Evolutionary conservation across 768 basidiomycete genomes (phyloP).

Genomic region (Tricholoma flavovirens): DNA sequence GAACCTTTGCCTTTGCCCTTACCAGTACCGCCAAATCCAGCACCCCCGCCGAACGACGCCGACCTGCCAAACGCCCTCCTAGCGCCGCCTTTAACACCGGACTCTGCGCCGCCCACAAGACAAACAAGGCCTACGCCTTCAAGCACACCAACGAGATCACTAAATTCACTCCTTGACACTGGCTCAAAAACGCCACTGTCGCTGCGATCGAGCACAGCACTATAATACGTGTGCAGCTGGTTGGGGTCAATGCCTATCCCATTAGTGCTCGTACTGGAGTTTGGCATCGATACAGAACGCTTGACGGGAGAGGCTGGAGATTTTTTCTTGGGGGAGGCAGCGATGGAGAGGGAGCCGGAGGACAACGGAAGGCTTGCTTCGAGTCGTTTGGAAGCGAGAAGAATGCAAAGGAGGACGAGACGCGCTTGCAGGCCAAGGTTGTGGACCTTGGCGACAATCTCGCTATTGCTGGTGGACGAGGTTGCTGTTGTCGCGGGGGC

Average conservation of each 20-base stretch:
- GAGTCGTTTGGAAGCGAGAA: slow-evolving; percentile 60
- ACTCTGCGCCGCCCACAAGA: slow-evolving; percentile 10
- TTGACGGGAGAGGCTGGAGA: slow-evolving; percentile 43
- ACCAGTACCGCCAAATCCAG: slow-evolving; percentile 29
- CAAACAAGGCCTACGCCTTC: slow-evolving; percentile 61
- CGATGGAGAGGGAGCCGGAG: slow-evolving; percentile 26
- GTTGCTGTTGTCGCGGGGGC: slow-evolving; percentile 15
- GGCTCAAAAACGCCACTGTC: slow-evolving; percentile 52
- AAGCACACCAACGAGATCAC: slow-evolving; percentile 62
- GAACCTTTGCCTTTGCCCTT: slow-evolving; percentile 35
- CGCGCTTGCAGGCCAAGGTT: slow-evolving; percentile 72
- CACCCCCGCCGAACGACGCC: slow-evolving; percentile 46
- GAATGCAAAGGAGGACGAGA: slow-evolving; percentile 55
- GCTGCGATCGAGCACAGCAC: slow-evolving; percentile 48
- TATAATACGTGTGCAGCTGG: slow-evolving; percentile 63
- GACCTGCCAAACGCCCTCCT: slow-evolving; percentile 52
- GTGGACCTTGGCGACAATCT: slow-evolving; percentile 59
- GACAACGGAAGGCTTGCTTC: slow-evolving; percentile 52
- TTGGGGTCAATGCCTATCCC: slow-evolving; percentile 47
- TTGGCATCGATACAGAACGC: slow-evolving; percentile 36
- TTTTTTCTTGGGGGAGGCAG: slow-evolving; percentile 28
- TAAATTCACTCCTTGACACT: slow-evolving; percentile 72
- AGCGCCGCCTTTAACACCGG: slow-evolving; percentile 21
- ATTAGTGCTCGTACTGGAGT: slow-evolving; percentile 18
- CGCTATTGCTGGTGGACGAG: slow-evolving; percentile 38